Evolutionary conservation across 495 filamentous ascomycete genomes (phyloP).

Genomic region (Bombardia bombarda): DNA sequence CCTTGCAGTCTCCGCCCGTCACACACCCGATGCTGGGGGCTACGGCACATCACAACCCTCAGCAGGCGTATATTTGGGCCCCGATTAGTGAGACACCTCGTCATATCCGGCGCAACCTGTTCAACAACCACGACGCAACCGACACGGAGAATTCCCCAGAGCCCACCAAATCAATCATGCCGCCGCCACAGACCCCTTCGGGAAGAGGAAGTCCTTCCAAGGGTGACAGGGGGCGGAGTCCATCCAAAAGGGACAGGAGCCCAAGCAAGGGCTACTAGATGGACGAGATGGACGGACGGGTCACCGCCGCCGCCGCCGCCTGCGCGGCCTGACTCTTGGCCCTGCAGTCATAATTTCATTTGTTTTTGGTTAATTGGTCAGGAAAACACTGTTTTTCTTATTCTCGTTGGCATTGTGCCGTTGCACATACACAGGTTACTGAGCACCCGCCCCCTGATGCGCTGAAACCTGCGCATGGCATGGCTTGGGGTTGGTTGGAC

Average conservation of each 20-base stretch:
- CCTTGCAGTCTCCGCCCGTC: slow-evolving; percentile 27
- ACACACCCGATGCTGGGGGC: slow-evolving; percentile 18
- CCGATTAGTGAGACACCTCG: slow-evolving; percentile 35
- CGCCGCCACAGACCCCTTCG: slow-evolving; percentile 31
- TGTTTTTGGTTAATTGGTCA: too few species aligned
- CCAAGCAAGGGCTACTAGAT: slow-evolving; percentile 30
- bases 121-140: slow-evolving; percentile 27
- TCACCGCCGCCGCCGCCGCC: too few species aligned
- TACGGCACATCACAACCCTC: slow-evolving; percentile 20
- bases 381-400: too few species aligned
- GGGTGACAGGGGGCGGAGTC: slow-evolving; percentile 34
- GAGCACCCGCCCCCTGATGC: too few species aligned
- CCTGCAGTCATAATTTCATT: too few species aligned
- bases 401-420: too few species aligned
- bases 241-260: slow-evolving; percentile 29
- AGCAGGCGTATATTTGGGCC: slow-evolving; percentile 36
- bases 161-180: slow-evolving; percentile 24
- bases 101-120: slow-evolving; percentile 22
- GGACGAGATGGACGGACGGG: too few species aligned
- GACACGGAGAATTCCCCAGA: slow-evolving; percentile 34
- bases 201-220: slow-evolving; percentile 38
- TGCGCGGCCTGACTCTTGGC: too few species aligned
- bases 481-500: too few species aligned
- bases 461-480: too few species aligned
- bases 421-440: too few species aligned